Evolutionary conservation across 1,139 yeast genomes (phyloP).

Genomic region (Nakaseomyces sp.): DNA sequence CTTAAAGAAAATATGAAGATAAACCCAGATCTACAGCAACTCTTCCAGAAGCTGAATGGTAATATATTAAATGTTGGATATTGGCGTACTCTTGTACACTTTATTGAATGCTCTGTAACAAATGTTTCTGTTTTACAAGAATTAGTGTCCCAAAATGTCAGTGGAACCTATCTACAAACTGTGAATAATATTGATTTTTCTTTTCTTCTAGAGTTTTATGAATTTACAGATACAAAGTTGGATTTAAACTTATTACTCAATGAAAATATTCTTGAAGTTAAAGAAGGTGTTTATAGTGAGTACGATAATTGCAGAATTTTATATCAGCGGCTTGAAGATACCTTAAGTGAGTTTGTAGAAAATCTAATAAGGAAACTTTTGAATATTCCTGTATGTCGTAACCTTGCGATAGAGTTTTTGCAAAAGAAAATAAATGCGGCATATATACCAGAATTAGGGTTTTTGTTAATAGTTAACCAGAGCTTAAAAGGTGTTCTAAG

Average conservation of each 20-base stretch:
- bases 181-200: neutral
- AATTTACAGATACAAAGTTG: neutral
- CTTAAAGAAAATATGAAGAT: conserved; percentile 18
- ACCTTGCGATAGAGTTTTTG: too few species aligned
- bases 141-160: neutral
- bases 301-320: conserved; percentile 31
- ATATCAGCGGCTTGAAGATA: conserved; percentile 34
- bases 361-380: conserved; percentile 10
- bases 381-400: conserved; percentile 5
- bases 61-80: conserved; percentile 21
- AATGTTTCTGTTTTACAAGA: neutral
- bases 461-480: conserved; percentile 29
- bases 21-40: conserved; percentile 27
- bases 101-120: neutral
- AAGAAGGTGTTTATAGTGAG: conserved; percentile 28
- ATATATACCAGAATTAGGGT: conserved; percentile 42
- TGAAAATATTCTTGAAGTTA: conserved; percentile 23
- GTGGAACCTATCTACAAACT: neutral
- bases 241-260: neutral
- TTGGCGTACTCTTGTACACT: neutral
- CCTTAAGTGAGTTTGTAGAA: conserved; percentile 28
- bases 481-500: conserved; percentile 9
- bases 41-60: conserved; percentile 22
- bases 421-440: conserved; percentile 31
- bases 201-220: neutral